These are phyloP conservation scores for Pulveroboletus sp. DNA, from an alignment of 768 basidiomycete genomes.

Conservation along the genomic window DNA sequence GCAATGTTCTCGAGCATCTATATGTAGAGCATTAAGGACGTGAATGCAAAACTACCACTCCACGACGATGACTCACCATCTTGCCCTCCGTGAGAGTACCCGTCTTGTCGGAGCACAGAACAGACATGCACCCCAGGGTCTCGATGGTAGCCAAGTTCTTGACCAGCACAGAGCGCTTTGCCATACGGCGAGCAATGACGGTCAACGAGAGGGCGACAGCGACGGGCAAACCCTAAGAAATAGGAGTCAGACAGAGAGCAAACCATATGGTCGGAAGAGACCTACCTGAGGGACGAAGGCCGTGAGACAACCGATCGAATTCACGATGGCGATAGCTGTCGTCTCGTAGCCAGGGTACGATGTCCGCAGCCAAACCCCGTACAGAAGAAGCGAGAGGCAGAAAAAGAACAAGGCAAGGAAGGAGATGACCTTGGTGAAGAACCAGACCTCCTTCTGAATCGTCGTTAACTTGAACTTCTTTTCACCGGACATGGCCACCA, in stretches of 20 bases:
- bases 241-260: not conserved
- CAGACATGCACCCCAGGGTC: slow-evolving; percentile 49
- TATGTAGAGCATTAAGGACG: not conserved
- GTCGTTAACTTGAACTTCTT: slow-evolving; percentile 44
- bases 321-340: slow-evolving; percentile 33
- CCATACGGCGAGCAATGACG: slow-evolving; percentile 44
- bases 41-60: not conserved
- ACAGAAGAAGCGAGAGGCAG: slow-evolving; percentile 37
- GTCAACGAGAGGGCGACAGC: slow-evolving; percentile 51
- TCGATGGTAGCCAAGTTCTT: slow-evolving; percentile 52
- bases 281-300: slow-evolving; percentile 40
- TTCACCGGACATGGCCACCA: slow-evolving; percentile 49
- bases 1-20: slow-evolving; percentile 38
- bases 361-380: slow-evolving; percentile 38
- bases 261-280: not conserved
- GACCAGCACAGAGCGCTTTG: slow-evolving; percentile 42
- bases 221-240: slow-evolving; percentile 33
- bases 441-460: slow-evolving; percentile 45
- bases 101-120: slow-evolving; percentile 53
- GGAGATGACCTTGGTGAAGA: slow-evolving; percentile 51
- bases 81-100: slow-evolving; percentile 47
- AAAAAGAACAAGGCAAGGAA: slow-evolving; percentile 36
- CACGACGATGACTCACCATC: slow-evolving; percentile 34
- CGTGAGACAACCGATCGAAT: slow-evolving; percentile 37
- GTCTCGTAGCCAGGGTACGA: slow-evolving; percentile 33